A percentile compares a stretch with the other conserved stretches of the same genome.
Evolutionary conservation across 257 asterid species (phyloP).

Genomic region (Anisodus acutangulus): DNA sequence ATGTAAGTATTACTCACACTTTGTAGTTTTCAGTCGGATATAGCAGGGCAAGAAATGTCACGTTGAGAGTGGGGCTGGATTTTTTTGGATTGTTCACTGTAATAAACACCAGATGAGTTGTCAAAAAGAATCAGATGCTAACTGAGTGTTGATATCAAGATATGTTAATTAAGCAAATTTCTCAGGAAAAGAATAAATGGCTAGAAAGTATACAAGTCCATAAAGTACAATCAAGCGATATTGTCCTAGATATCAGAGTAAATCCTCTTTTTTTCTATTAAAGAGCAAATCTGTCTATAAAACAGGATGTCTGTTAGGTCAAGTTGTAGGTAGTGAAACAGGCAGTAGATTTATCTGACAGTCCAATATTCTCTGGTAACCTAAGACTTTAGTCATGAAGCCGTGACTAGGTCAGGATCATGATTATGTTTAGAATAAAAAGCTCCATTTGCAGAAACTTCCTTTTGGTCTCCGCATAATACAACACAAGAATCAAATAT

Average conservation of each 20-base stretch:
- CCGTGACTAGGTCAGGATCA: neutral
- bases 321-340: neutral
- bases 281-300: neutral
- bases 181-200: neutral
- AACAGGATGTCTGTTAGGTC: neutral
- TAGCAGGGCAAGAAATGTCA: constrained; percentile 94
- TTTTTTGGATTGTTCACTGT: constrained; percentile 98
- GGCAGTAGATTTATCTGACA: neutral
- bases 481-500: neutral
- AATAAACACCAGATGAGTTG: constrained; percentile 22
- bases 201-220: constrained; percentile 16
- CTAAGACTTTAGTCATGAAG: constrained; percentile 1
- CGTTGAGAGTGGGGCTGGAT: constrained; percentile 85
- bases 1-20: constrained; percentile 64
- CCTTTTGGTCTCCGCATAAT: neutral
- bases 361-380: neutral
- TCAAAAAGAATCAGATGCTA: constrained; percentile 23
- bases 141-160: constrained; percentile 4
- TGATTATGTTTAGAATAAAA: neutral
- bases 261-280: neutral
- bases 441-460: constrained; percentile 22
- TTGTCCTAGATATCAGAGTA: neutral
- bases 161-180: neutral
- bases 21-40: constrained; percentile 97
- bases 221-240: neutral